phyloP scores from a whole-genome alignment of 2,329 filamentous ascomycete species.

The Samsoniella hepiali region DNA sequence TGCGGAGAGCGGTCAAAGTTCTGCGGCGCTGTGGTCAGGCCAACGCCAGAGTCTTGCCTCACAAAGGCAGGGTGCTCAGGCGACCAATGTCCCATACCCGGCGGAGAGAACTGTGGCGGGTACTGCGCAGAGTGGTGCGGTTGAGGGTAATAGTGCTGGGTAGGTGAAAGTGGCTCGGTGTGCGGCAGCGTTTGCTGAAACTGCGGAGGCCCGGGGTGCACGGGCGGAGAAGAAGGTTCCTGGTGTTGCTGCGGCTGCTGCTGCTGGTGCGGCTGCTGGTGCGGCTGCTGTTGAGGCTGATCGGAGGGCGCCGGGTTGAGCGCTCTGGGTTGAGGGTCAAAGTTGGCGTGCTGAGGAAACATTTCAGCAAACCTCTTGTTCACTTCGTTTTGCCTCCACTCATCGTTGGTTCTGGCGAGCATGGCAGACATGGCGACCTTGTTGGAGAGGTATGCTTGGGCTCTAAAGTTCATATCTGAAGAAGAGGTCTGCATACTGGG shows the following conservation, averaged over 20 bases:
- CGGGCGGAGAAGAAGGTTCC: not conserved
- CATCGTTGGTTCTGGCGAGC: conserved; percentile 34
- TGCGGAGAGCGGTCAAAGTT: conserved; percentile 6
- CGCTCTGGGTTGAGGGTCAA: not conserved
- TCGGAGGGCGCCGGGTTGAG: not conserved
- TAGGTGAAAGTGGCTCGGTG: not conserved
- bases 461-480: conserved; percentile 57
- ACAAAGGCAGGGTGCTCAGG: not conserved
- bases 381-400: conserved; percentile 44
- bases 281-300: not conserved
- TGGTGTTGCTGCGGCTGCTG: not conserved
- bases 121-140: not conserved
- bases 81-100: not conserved
- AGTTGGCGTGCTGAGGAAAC: conserved; percentile 38
- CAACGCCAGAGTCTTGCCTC: conserved; percentile 9
- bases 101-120: not conserved
- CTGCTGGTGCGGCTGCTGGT: not conserved
- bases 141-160: not conserved
- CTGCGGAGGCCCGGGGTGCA: conserved; percentile 12
- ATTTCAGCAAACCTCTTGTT: conserved; percentile 45
- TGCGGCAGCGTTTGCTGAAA: conserved; percentile 4
- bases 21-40: not conserved
- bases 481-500: conserved; percentile 60
- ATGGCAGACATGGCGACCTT: conserved; percentile 42
- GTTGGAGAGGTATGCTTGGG: conserved; percentile 48